Base-by-base conservation (phyloP, 371 early-diverging fungal genomes). In the Zancudomyces culisetae region DNA sequence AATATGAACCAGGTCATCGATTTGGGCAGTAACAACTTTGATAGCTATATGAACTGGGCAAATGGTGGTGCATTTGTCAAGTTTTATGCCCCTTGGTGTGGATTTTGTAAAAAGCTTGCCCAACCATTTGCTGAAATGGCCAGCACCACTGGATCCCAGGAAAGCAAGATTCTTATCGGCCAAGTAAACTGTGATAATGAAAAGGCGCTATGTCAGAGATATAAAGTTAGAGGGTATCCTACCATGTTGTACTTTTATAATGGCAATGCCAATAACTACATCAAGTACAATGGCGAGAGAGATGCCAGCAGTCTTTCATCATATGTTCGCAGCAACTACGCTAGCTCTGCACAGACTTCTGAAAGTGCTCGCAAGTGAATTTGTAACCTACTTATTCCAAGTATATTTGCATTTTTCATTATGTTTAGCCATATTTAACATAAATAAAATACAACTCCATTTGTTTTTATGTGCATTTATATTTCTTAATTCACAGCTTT, bases 71-170 rank as follows among this genome's bases (percentile, higher is more conserved):
- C 35, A 35, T 10, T 89, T 15, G 86, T 86, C 49, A 81, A 83
- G 62, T 87, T 87, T 59, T 83, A 77, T 66, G 90, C 87, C 43
- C 80, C 81, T 10, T 86, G 79, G 79, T 81, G 85, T 62, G 84
- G 83, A 22, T 85, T 84, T 65, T 85, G 85, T 74, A 85, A 87
- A 65, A 77, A 58, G 58, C 64, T 77, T 56, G 74, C 72, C 55
- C 64, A 60, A 28, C 61, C 74, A 54, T 95, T 83, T 55, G 85
- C 84, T 57, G 75, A 85, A 60, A 74, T 95, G 43, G 92, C 77
- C 30, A 74, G 73, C 15, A 35, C 15, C 6, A 78, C 84, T 45
- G 90, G 78, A 65, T 60, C 66, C 18, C 74, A 79, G 56, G 72
- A 73, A 41, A 71, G 80, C 42, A 74, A 80, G 52, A 79, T 93